These are phyloP conservation scores for Rhodotorula kratochvilovae DNA, from an alignment of 768 basidiomycete species.

Conservation along the genomic window DNA sequence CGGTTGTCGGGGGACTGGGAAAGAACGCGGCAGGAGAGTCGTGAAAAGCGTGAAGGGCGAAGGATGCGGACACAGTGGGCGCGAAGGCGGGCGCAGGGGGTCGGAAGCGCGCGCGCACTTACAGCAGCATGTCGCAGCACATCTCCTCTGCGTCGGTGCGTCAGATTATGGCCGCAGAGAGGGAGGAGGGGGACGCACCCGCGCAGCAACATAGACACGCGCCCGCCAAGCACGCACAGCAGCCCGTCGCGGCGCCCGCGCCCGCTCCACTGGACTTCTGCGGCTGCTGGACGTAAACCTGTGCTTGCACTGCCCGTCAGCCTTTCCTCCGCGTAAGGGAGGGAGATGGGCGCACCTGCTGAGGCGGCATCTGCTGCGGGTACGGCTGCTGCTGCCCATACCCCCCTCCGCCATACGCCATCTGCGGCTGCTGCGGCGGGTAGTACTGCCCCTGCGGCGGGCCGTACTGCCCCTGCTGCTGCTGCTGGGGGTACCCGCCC, in stretches of 20 bases:
- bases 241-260: constrained; percentile 18
- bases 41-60: too few relatives aligned
- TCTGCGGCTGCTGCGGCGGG: constrained; percentile 10
- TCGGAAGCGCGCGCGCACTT: neutral
- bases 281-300: constrained; percentile 32
- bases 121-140: constrained; percentile 26
- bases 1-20: too few relatives aligned
- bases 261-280: constrained; percentile 14
- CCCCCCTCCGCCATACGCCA: constrained; percentile 16
- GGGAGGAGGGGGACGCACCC: neutral
- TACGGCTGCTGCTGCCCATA: constrained; percentile 15
- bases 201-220: constrained; percentile 28
- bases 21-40: too few relatives aligned
- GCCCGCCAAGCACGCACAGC: constrained; percentile 31
- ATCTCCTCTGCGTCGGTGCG: constrained; percentile 8
- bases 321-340: neutral
- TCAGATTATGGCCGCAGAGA: neutral
- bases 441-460: neutral
- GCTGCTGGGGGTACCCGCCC: constrained; percentile 21
- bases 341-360: neutral
- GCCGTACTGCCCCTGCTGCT: neutral
- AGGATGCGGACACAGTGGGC: too few relatives aligned
- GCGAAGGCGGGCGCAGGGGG: too few relatives aligned
- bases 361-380: constrained; percentile 6
- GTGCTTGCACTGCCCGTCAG: too few relatives aligned